Conservation (phyloP, 176 grass and related monocot genomes). For the Eleusine indica region DNA sequence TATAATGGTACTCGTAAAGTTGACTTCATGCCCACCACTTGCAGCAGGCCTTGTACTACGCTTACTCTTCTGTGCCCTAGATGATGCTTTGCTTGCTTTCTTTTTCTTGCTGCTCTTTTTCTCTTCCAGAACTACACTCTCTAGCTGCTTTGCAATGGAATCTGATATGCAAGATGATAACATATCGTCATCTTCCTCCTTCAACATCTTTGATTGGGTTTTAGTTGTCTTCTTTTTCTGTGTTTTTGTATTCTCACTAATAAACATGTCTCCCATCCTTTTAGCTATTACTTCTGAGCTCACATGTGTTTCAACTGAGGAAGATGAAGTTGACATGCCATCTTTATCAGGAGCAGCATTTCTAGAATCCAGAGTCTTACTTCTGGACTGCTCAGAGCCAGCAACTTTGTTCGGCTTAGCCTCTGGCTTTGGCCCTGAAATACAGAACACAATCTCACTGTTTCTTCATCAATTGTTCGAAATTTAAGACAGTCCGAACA, state of each 20-base stretch:
- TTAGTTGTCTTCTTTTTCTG: slow-evolving; percentile 41
- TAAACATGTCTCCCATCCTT: slow-evolving; percentile 45
- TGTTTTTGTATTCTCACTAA: slow-evolving; percentile 34
- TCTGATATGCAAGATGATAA: slow-evolving; percentile 62
- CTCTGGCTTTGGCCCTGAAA: slow-evolving; percentile 58
- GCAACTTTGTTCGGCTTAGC: slow-evolving; percentile 36
- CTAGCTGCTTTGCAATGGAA: slow-evolving; percentile 72
- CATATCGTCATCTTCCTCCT: slow-evolving; percentile 44
- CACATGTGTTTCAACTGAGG: slow-evolving; percentile 37
- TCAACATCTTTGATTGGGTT: slow-evolving; percentile 39
- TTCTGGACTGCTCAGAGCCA: slow-evolving; percentile 5
- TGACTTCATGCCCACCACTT: slow-evolving; percentile 35
- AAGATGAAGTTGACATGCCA: slow-evolving; percentile 31
- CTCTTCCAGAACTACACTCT: slow-evolving; percentile 58
- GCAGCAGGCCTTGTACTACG: slow-evolving; percentile 31
- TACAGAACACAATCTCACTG: slow-evolving; percentile 65
- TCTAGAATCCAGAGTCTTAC: slow-evolving; percentile 30
- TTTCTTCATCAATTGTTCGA: slow-evolving; percentile 56
- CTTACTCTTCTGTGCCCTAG: slow-evolving; percentile 53
- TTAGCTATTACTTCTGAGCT: slow-evolving; percentile 65
- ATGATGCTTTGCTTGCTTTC: slow-evolving; percentile 51
- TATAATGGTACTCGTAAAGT: slow-evolving; percentile 45
- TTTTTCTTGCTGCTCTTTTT: slow-evolving; percentile 48
- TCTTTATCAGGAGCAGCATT: slow-evolving; percentile 39
- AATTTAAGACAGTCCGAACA: slow-evolving; percentile 55